Percentiles rank a stretch among this genome's conserved stretches.
Conservation (phyloP, 495 filamentous ascomycete species). For the Barbatosphaeria neglecta region DNA sequence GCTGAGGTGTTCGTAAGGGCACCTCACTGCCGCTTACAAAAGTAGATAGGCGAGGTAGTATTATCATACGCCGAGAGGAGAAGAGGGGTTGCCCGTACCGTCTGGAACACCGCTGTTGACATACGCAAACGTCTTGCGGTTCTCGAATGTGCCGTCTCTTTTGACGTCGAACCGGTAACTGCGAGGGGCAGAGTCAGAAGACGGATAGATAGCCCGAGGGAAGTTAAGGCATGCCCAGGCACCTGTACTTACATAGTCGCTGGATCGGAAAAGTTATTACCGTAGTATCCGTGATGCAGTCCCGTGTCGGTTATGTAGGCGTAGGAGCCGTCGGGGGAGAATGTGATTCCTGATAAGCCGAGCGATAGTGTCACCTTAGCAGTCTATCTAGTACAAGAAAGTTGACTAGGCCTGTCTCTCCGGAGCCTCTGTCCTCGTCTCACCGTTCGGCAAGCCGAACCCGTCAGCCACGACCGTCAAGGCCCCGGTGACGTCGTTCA, state of each 20-base stretch:
- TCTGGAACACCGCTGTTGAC: slow-evolving; percentile 43
- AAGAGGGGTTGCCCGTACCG: slow-evolving; percentile 10
- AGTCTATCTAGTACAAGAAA: too few relatives aligned
- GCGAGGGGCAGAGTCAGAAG: not conserved
- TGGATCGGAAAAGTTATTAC: slow-evolving; percentile 18
- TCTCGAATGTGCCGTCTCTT: slow-evolving; percentile 27
- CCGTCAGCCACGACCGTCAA: slow-evolving; percentile 44
- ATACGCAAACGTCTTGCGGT: slow-evolving; percentile 46
- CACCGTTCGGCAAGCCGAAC: slow-evolving; percentile 44
- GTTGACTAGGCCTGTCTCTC: too few relatives aligned
- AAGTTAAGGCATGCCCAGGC: too few relatives aligned
- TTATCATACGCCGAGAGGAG: slow-evolving; percentile 1
- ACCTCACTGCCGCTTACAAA: not conserved
- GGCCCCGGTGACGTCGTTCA: slow-evolving; percentile 30
- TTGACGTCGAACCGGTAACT: slow-evolving; percentile 30
- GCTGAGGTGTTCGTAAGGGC: not conserved
- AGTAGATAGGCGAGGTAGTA: not conserved
- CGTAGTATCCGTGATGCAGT: slow-evolving; percentile 27
- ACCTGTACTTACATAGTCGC: slow-evolving; percentile 24
- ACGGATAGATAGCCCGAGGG: not conserved
- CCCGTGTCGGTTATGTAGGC: slow-evolving; percentile 49
- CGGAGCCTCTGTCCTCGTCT: not conserved
- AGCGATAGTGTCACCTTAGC: not conserved
- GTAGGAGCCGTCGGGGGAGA: slow-evolving; percentile 39
- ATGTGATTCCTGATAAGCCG: slow-evolving; percentile 31